phyloP scores from a whole-genome alignment of 106 monocot species.

The Acanthochlamys bracteata region DNA sequence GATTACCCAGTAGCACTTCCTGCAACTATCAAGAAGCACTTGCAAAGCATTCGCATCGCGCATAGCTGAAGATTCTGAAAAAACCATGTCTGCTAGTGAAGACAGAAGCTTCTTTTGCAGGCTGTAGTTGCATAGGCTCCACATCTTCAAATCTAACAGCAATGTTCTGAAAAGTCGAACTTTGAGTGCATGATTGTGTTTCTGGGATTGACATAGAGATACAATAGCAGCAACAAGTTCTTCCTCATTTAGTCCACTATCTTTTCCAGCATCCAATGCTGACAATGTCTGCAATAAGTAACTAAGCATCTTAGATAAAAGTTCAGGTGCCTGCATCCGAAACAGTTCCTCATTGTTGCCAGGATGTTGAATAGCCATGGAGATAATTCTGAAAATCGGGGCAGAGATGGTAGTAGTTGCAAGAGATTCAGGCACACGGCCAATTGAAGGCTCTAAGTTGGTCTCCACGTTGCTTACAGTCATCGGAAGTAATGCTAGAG shows the following conservation, averaged over 20 bases:
- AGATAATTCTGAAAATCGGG: slow-evolving; percentile 85
- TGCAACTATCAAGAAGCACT: slow-evolving; percentile 98
- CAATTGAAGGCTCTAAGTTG: slow-evolving; percentile 64
- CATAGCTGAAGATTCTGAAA: slow-evolving; percentile 78
- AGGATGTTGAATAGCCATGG: slow-evolving; percentile 68
- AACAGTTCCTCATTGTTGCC: slow-evolving; percentile 87
- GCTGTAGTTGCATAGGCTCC: slow-evolving; percentile 86
- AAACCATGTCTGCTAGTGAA: slow-evolving; percentile 98
- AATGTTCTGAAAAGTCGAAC: slow-evolving; percentile 81
- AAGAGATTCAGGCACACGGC: slow-evolving; percentile 43
- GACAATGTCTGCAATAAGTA: slow-evolving; percentile 56
- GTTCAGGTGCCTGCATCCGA: slow-evolving; percentile 56
- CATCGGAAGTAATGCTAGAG: slow-evolving; percentile 88
- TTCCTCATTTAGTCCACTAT: slow-evolving; percentile 50
- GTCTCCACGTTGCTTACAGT: slow-evolving; percentile 66
- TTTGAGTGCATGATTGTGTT: slow-evolving; percentile 66
- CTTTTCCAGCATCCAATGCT: slow-evolving; percentile 28
- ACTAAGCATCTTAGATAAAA: slow-evolving; percentile 73
- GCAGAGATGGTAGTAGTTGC: slow-evolving; percentile 72
- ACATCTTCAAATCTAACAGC: slow-evolving; percentile 83
- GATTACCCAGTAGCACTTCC: slow-evolving; percentile 90
- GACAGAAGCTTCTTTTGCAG: slow-evolving; percentile 95
- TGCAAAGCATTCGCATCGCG: slow-evolving; percentile 91
- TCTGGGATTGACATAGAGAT: slow-evolving; percentile 82
- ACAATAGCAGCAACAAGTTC: slow-evolving; percentile 83